Base-by-base conservation (phyloP, 2,329 filamentous ascomycete species). In the Corynespora cassiicola region DNA sequence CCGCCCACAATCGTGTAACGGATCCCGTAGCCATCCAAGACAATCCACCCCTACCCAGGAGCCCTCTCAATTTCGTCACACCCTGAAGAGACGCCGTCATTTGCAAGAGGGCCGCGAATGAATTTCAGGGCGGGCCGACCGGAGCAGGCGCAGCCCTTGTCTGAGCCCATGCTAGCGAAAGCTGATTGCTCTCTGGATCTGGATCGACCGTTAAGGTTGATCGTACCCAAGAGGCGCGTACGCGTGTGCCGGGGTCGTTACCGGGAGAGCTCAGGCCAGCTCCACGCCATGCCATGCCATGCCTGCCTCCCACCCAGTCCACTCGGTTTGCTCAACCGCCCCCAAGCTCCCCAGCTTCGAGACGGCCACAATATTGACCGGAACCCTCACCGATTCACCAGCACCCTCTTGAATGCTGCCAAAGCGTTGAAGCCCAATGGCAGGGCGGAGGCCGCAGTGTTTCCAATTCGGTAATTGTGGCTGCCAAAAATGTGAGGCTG, bases 401-500 rank as follows among this genome's bases (percentile, higher is more conserved):
- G 31, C 49, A 51, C 41, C 34, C 42, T 31, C 39, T 40, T 40
- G 25, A 24, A 42, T 49, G 27, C 31, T 28, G 38, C 29, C 21
- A 42, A 30, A 38, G 36, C 41, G 44, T 59, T 56, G 59, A 51
- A 52, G 61, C 61, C 61, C 61, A 62, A 63, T 47, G 22, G 25
- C 32, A 41, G 45, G 52, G 55, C 58, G 52, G 47, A 51, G 34
- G 47, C 26, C 17, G 22, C 26, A 21, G 11, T 18, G 32, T 42
- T 46, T 39, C 38, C 33, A 41, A 44, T 42, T 41, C 20, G 35
- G 34, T 38, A 48, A 42, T 40, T 50, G 48, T 58, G 52, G 54
- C 51, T 56, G 47, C 33, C 41, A 45, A 40, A 62, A 56, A 47
- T 16, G 47, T 60, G 58, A 63, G 60, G 58, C 61, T 53, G 53